A percentile compares a stretch with the other conserved stretches of the same genome.
Conservation (phyloP, 1,139 yeast genomes). For the Blastobotrys buckinghamii region DNA sequence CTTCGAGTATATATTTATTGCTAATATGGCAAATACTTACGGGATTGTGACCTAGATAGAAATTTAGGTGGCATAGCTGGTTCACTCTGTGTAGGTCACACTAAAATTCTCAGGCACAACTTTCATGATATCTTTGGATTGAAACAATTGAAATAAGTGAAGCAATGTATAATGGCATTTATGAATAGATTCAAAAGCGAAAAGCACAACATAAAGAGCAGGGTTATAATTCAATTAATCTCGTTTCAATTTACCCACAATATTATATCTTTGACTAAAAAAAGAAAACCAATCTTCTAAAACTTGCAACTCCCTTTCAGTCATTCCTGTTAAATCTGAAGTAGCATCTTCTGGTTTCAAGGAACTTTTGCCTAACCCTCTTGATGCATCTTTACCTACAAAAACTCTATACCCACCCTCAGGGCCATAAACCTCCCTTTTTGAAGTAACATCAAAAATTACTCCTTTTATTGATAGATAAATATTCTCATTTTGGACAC, state of each 20-base stretch:
- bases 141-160: too few relatives aligned
- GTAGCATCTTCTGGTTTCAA: slow-evolving; percentile 54
- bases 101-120: too few relatives aligned
- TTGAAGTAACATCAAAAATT: slow-evolving; percentile 69
- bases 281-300: slow-evolving; percentile 84
- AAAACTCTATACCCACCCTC: slow-evolving; percentile 67
- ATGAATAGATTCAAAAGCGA: too few relatives aligned
- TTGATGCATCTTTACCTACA: slow-evolving; percentile 71
- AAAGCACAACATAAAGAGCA: too few relatives aligned
- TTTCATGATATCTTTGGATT: too few relatives aligned
- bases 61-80: too few relatives aligned
- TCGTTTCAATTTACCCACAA: slow-evolving; percentile 29
- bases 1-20: too few relatives aligned
- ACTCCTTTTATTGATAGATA: slow-evolving; percentile 72
- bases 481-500: slow-evolving; percentile 41
- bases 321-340: slow-evolving; percentile 60
- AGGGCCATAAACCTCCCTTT: slow-evolving; percentile 63
- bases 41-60: too few relatives aligned
- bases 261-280: slow-evolving; percentile 66
- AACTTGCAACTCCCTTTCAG: slow-evolving; percentile 55
- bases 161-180: too few relatives aligned
- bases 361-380: slow-evolving; percentile 58
- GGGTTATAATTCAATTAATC: too few relatives aligned
- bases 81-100: too few relatives aligned
- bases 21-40: too few relatives aligned